Evolutionary conservation across 2,329 filamentous ascomycete genomes (phyloP).

Genomic region (Hypoxylon sp.): DNA sequence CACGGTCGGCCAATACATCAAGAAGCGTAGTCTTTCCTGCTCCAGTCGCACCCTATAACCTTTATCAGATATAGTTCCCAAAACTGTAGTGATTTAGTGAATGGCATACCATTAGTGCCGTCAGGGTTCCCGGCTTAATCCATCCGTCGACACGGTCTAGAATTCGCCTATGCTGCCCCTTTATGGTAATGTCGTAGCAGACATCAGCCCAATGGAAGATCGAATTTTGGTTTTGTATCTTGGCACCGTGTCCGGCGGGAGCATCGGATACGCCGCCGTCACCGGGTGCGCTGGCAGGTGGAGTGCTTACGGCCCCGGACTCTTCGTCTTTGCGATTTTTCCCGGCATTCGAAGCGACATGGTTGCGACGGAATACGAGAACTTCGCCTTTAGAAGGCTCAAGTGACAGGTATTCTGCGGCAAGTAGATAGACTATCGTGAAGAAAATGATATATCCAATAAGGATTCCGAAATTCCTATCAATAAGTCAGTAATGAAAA

Average conservation of each 20-base stretch:
- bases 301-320: neutral
- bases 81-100: neutral
- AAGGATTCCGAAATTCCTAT: conserved; percentile 66
- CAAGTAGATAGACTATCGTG: conserved; percentile 75
- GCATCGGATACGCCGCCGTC: conserved; percentile 4
- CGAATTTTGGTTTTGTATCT: conserved; percentile 51
- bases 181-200: conserved; percentile 80
- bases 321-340: conserved; percentile 53
- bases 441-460: conserved; percentile 69
- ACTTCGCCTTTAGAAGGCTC: conserved; percentile 74
- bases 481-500: conserved; percentile 1
- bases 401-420: conserved; percentile 56
- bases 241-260: conserved; percentile 6
- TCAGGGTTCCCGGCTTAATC: conserved; percentile 91
- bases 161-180: conserved; percentile 77
- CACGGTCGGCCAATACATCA: conserved; percentile 75
- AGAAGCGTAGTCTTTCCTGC: conserved; percentile 82
- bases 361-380: conserved; percentile 75
- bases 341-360: conserved; percentile 59
- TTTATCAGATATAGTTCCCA: conserved; percentile 3
- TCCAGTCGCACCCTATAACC: conserved; percentile 70
- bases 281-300: conserved; percentile 1
- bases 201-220: conserved; percentile 86
- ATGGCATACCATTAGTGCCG: conserved; percentile 77
- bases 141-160: conserved; percentile 87